Conservation (phyloP, 345 rosid species). For the Syzygium jambos region DNA sequence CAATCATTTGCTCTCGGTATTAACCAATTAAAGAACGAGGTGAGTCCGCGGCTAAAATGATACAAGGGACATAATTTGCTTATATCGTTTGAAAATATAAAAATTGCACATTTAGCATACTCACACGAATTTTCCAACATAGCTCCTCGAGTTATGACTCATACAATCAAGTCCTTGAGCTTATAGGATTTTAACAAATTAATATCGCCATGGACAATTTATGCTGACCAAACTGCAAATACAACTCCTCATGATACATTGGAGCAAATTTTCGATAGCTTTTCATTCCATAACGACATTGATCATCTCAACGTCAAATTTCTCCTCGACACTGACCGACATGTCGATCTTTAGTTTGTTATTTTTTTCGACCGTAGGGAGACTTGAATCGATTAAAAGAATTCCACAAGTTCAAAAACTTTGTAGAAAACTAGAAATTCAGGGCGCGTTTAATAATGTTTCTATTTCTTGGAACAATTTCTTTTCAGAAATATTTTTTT, state of each 20-base stretch:
- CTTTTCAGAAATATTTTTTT: no score
- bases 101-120: background rate
- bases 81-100: background rate
- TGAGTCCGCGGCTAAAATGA: no score
- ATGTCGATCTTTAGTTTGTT: background rate
- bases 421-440: background rate
- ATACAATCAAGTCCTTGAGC: background rate
- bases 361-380: background rate
- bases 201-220: background rate
- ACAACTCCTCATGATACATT: background rate
- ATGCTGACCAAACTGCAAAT: background rate
- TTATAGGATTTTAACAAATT: background rate
- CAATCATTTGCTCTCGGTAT: no score
- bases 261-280: background rate
- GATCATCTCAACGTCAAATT: background rate
- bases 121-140: background rate
- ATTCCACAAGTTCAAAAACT: background rate
- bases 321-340: background rate
- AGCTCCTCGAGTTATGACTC: background rate
- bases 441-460: no score
- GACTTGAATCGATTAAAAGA: background rate
- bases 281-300: background rate
- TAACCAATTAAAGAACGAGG: no score
- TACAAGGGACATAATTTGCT: no score
- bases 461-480: no score